Percentiles rank a stretch among this genome's conserved stretches.
phyloP scores from a whole-genome alignment of 345 rosid species.

The Punica granatum region DNA sequence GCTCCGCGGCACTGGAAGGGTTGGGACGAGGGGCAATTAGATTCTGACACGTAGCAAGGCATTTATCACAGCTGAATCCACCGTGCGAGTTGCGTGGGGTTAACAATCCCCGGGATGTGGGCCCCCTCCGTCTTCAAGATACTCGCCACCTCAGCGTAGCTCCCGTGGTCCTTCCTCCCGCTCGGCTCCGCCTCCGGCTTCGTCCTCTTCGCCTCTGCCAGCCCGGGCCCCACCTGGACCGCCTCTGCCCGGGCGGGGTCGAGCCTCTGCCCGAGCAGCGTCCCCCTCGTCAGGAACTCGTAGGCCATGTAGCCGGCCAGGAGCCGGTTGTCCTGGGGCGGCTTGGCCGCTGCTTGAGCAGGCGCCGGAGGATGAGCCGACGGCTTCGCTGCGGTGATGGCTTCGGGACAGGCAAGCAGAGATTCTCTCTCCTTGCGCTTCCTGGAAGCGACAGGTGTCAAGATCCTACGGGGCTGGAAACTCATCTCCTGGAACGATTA shows the following conservation, averaged over 20 bases:
- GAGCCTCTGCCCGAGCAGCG: slow-evolving; percentile 57
- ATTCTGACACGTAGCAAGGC: slow-evolving; percentile 26
- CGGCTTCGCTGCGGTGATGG: slow-evolving; percentile 6
- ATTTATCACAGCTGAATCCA: slow-evolving; percentile 28
- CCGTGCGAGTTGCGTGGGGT: slow-evolving; percentile 77
- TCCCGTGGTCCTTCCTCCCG: slow-evolving; percentile 23
- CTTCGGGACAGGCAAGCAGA: slow-evolving; percentile 15
- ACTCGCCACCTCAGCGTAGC: slow-evolving; percentile 60
- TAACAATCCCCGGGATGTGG: slow-evolving; percentile 62
- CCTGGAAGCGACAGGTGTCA: slow-evolving; percentile 19
- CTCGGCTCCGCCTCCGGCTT: slow-evolving; percentile 29
- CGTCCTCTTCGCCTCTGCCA: not conserved
- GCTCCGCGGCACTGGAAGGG: not conserved
- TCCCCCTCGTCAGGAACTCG: slow-evolving; percentile 72
- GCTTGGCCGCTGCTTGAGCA: slow-evolving; percentile 10
- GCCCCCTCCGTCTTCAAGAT: slow-evolving; percentile 55
- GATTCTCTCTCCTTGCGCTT: slow-evolving; percentile 20
- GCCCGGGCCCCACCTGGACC: not conserved
- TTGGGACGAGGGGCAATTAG: slow-evolving; percentile 14
- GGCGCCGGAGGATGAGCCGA: slow-evolving; percentile 12
- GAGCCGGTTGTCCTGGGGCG: slow-evolving; percentile 38
- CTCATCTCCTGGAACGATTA: slow-evolving; percentile 90
- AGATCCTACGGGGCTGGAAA: slow-evolving; percentile 64
- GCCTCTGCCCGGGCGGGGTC: slow-evolving; percentile 29
- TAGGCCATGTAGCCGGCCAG: slow-evolving; percentile 80